phyloP scores from a whole-genome alignment of 148 eudicot genomes.

The Vaccinium macrocarpon region DNA sequence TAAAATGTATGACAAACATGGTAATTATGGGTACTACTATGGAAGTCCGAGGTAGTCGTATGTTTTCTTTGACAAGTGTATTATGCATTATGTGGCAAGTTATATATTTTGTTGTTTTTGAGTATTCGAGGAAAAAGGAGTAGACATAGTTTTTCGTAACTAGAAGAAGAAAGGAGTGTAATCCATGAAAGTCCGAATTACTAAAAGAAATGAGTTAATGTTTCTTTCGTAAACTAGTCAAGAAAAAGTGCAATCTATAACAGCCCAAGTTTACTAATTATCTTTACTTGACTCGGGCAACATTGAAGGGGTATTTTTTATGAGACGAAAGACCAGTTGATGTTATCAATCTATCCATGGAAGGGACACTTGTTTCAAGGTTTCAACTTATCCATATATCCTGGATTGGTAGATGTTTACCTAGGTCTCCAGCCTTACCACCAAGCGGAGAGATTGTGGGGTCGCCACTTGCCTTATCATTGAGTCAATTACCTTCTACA shows the following conservation, averaged over 20 bases:
- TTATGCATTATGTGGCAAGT: not conserved
- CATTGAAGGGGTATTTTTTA: no score
- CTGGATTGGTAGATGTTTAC: not conserved
- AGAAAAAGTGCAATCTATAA: no score
- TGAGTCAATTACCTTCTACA: not conserved
- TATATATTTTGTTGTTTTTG: no score
- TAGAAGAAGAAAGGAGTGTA: no score
- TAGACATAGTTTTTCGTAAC: not conserved
- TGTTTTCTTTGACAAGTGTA: not conserved
- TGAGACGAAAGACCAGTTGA: not conserved
- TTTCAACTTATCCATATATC: not conserved
- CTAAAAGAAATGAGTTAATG: no score
- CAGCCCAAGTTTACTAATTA: no score
- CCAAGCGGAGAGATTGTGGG: not conserved
- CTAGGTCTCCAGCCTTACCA: not conserved
- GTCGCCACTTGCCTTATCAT: not conserved
- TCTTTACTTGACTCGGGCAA: no score
- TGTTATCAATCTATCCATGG: not conserved
- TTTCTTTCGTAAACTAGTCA: no score
- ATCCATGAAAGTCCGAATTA: no score
- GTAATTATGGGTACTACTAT: not conserved
- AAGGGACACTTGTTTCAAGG: not conserved
- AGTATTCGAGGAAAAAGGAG: no score
- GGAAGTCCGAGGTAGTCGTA: not conserved
- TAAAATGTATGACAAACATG: not conserved